Percentiles rank a stretch among this genome's conserved stretches.
These are phyloP conservation scores for Cyclotella cryptica DNA, from an alignment of 108 stramenopile genomes.

Conservation along the genomic window DNA sequence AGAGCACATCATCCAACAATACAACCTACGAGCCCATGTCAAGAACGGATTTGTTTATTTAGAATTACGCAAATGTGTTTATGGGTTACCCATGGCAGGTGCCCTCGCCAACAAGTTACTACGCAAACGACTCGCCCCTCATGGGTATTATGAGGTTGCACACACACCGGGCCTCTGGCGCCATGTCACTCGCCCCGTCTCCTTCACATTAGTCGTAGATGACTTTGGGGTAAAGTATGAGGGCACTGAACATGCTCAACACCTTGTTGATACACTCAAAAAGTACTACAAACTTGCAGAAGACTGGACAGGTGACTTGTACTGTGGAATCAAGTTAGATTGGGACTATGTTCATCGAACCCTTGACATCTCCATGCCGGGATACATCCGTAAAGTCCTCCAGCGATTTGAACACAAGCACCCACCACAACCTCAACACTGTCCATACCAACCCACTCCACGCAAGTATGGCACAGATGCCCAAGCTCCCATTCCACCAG, in stretches of 20 bases:
- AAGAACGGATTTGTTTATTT: conserved; percentile 25
- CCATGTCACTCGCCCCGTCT: conserved; percentile 15
- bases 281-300: conserved; percentile 19
- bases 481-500: not conserved
- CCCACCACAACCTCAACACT: conserved; percentile 44
- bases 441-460: conserved; percentile 24
- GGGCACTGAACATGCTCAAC: conserved; percentile 31
- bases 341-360: conserved; percentile 49
- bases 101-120: conserved; percentile 38
- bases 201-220: conserved; percentile 57
- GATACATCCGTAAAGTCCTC: conserved; percentile 50
- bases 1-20: conserved; percentile 31
- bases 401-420: conserved; percentile 38
- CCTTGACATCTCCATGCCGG: conserved; percentile 55
- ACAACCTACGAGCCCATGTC: conserved; percentile 3
- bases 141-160: conserved; percentile 28
- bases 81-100: conserved; percentile 54
- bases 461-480: conserved; percentile 6
- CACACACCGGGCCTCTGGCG: conserved; percentile 53
- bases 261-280: conserved; percentile 35
- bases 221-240: conserved; percentile 60
- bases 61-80: conserved; percentile 39
- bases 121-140: not conserved
- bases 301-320: conserved; percentile 37
- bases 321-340: conserved; percentile 41